Percentiles rank a stretch among this genome's conserved stretches.
phyloP scores from a whole-genome alignment of 805 yeast genomes.

The Isabelozyma gotoi region DNA sequence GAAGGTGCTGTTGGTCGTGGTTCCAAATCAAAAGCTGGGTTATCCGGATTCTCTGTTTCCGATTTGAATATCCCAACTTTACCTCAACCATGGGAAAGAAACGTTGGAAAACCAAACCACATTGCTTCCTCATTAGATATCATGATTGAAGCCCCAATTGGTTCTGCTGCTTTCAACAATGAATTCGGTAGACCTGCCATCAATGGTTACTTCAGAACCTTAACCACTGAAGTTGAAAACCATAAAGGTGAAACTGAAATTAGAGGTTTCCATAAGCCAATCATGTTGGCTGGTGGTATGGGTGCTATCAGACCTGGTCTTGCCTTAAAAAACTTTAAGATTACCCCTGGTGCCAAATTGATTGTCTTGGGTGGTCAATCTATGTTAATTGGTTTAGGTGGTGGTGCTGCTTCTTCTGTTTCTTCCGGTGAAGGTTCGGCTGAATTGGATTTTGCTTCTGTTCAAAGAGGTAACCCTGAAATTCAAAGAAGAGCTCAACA shows the following conservation, averaged over 20 bases:
- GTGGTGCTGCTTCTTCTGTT: conserved; percentile 98
- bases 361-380: conserved; percentile 97
- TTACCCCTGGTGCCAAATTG: conserved; percentile 88
- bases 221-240: conserved; percentile 74
- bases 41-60: conserved; percentile 88
- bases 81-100: conserved; percentile 93
- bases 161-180: conserved; percentile 97
- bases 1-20: conserved; percentile 99
- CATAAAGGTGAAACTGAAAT: conserved; percentile 64
- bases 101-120: conserved; percentile 87
- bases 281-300: conserved; percentile 99
- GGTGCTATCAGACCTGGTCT: conserved; percentile 94
- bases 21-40: conserved; percentile 94
- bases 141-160: conserved; percentile 96
- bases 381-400: conserved; percentile 98
- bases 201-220: conserved; percentile 93
- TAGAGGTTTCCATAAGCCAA: conserved; percentile 98
- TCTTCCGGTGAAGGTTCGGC: conserved; percentile 97
- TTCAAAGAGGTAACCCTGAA: conserved; percentile 98
- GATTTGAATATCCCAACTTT: conserved; percentile 84
- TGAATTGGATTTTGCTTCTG: conserved; percentile 96
- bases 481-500: conserved; percentile 99
- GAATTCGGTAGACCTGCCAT: conserved; percentile 99
- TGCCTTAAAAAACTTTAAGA: conserved; percentile 81
- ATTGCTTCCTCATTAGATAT: conserved; percentile 91